Evolutionary conservation across 257 asterid genomes (phyloP).

Genomic region (Capsicum rhomboideum): DNA sequence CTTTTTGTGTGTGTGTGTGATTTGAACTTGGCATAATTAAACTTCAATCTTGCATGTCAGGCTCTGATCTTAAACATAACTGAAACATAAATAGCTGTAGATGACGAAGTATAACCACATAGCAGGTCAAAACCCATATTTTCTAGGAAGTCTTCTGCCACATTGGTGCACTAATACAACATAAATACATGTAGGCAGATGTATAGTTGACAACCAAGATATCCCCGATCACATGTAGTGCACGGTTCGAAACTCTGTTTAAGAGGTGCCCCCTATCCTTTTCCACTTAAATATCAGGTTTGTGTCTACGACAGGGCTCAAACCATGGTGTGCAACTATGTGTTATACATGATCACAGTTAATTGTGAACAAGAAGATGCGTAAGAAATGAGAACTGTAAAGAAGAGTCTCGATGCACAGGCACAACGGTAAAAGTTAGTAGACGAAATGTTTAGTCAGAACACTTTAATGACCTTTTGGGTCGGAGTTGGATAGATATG

Average conservation of each 20-base stretch:
- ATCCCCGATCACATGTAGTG: not conserved
- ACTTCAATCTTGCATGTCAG: not conserved
- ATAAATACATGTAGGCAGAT: not conserved
- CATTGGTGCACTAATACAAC: not conserved
- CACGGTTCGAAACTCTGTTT: not conserved
- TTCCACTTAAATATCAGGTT: not conserved
- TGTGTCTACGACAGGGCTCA: not conserved
- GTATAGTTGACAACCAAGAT: not conserved
- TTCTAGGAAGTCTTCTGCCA: not conserved
- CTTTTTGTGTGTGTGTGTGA: not conserved
- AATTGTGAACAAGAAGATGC: not conserved
- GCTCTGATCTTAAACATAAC: not conserved
- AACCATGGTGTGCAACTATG: not conserved
- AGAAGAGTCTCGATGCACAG: not conserved
- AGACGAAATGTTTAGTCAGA: not conserved
- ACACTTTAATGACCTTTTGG: not conserved
- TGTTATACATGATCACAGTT: not conserved
- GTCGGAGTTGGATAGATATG: not conserved
- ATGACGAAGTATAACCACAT: not conserved
- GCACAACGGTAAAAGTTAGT: not conserved
- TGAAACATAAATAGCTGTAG: not conserved
- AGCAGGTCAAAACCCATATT: not conserved
- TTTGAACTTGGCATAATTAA: not conserved
- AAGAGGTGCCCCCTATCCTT: not conserved
- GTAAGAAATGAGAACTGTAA: not conserved